phyloP scores from a whole-genome alignment of 208 protist species.

The Trypanosoma rangeli region DNA sequence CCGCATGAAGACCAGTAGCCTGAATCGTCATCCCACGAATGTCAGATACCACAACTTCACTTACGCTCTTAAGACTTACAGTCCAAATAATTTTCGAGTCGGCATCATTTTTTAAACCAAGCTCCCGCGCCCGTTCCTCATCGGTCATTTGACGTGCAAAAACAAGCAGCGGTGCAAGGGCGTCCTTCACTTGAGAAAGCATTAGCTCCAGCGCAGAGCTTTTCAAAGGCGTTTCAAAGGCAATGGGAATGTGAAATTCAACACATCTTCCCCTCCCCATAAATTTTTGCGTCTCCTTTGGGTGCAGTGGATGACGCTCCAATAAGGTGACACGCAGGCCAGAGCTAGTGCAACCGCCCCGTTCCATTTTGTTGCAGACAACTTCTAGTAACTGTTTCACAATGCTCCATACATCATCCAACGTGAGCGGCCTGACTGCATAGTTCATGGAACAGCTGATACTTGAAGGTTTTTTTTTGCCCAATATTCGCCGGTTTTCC shows the following conservation, averaged over 20 bases:
- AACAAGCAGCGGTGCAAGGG: slow-evolving; percentile 57
- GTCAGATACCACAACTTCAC: slow-evolving; percentile 73
- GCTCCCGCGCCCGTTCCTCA: slow-evolving; percentile 26
- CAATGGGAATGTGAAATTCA: slow-evolving; percentile 70
- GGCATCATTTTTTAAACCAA: slow-evolving; percentile 34
- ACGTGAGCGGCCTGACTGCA: slow-evolving; percentile 58
- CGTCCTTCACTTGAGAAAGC: slow-evolving; percentile 34
- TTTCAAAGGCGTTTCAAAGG: slow-evolving; percentile 48
- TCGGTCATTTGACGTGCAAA: slow-evolving; percentile 42
- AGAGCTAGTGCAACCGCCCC: slow-evolving; percentile 31
- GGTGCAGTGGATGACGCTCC: slow-evolving; percentile 78
- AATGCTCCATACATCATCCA: slow-evolving; percentile 75
- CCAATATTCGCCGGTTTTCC: slow-evolving; percentile 53
- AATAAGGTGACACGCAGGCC: slow-evolving; percentile 72
- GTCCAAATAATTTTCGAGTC: slow-evolving; percentile 52
- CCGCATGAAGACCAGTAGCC: slow-evolving; percentile 46
- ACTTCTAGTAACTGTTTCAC: slow-evolving; percentile 59
- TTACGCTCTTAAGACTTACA: slow-evolving; percentile 37
- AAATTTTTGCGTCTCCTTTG: slow-evolving; percentile 80
- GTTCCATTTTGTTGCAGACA: slow-evolving; percentile 72
- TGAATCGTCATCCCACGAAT: slow-evolving; percentile 85
- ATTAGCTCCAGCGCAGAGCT: slow-evolving; percentile 41
- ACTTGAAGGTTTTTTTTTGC: slow-evolving; percentile 54
- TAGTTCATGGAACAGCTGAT: slow-evolving; percentile 91
- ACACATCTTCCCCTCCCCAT: slow-evolving; percentile 85